Evolutionary conservation across 192 early-diverging fungal genomes (phyloP).

Genomic region (Mortierella claussenii): DNA sequence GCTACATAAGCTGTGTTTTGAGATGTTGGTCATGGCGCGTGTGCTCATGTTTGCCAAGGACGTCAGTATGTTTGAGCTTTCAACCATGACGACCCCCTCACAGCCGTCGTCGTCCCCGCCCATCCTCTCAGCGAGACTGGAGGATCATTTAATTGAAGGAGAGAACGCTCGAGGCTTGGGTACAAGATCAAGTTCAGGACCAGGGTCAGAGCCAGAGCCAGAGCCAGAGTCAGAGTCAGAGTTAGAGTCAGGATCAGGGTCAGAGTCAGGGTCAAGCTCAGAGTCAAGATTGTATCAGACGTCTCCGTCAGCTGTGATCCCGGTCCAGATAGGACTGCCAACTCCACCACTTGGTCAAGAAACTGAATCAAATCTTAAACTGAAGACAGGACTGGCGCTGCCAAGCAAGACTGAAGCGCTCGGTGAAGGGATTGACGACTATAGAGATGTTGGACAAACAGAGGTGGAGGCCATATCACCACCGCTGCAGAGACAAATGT

Average conservation of each 20-base stretch:
- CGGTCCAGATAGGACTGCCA: constrained; percentile 23
- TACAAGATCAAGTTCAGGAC: no score
- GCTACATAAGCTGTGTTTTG: constrained; percentile 34
- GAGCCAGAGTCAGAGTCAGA: no score
- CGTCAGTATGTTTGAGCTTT: not conserved
- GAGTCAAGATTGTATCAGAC: no score
- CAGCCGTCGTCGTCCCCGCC: not conserved
- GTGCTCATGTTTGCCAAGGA: constrained; percentile 49
- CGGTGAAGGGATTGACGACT: not conserved
- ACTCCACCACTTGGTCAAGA: constrained; percentile 17
- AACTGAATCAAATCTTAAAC: no score
- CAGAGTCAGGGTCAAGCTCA: no score
- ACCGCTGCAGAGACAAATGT: not conserved
- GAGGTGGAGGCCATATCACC: not conserved
- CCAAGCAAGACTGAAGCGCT: not conserved
- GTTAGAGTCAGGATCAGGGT: no score
- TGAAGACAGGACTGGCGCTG: not conserved
- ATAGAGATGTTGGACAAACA: not conserved
- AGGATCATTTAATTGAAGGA: not conserved
- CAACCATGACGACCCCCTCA: not conserved
- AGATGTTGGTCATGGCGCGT: constrained; percentile 18
- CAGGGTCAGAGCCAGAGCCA: no score
- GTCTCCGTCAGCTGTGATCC: not conserved
- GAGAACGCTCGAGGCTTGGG: not conserved
- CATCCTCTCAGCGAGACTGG: not conserved